A percentile compares a stretch with the other conserved stretches of the same genome.
Evolutionary conservation across 805 yeast genomes (phyloP).

Genomic region (Sugiyamaella americana): DNA sequence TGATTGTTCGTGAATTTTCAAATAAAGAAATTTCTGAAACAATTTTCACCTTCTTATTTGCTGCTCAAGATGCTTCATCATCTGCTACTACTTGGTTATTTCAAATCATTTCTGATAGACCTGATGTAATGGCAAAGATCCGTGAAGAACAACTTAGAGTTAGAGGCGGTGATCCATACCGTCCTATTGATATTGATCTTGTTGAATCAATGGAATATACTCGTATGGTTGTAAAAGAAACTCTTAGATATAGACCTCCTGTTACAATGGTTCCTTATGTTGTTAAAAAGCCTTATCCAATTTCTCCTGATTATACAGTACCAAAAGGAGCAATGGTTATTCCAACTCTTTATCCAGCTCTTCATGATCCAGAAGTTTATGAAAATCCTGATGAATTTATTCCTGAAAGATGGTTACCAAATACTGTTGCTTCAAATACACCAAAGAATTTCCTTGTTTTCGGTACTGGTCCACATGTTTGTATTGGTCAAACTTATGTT

Average conservation of each 20-base stretch:
- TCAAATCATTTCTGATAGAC: slow-evolving; percentile 93
- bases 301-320: slow-evolving; percentile 75
- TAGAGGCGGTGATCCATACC: slow-evolving; percentile 67
- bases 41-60: slow-evolving; percentile 91
- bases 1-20: slow-evolving; percentile 72
- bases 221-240: slow-evolving; percentile 82
- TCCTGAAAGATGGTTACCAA: slow-evolving; percentile 89
- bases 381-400: slow-evolving; percentile 89
- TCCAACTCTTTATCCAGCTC: slow-evolving; percentile 91
- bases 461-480: slow-evolving; percentile 95
- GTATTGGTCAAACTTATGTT: slow-evolving; percentile 92
- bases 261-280: slow-evolving; percentile 97
- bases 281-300: slow-evolving; percentile 79
- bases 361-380: slow-evolving; percentile 96
- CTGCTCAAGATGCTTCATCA: slow-evolving; percentile 97
- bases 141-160: slow-evolving; percentile 88
- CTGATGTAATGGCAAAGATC: slow-evolving; percentile 77
- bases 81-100: slow-evolving; percentile 97
- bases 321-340: slow-evolving; percentile 98
- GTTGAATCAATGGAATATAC: slow-evolving; percentile 87
- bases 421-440: slow-evolving; percentile 66
- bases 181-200: slow-evolving; percentile 58
- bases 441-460: slow-evolving; percentile 93
- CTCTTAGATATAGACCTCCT: slow-evolving; percentile 93
- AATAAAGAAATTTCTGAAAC: slow-evolving; percentile 94